Conservation (phyloP, 2,329 filamentous ascomycete genomes). For the Fusarium scirpi region DNA sequence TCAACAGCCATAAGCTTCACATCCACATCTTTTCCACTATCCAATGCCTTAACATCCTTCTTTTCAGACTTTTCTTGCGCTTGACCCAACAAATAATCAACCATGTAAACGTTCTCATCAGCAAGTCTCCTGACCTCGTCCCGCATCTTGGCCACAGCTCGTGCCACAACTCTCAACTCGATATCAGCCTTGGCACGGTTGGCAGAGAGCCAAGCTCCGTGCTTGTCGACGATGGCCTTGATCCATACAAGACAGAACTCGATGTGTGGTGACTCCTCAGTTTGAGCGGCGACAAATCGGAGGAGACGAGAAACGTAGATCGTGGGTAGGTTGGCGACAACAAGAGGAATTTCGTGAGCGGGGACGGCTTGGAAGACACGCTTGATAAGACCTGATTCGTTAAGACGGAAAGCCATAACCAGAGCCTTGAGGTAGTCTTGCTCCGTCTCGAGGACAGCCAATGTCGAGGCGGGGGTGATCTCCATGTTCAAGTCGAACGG, state of each 20-base stretch:
- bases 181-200: slow-evolving; percentile 83
- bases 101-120: slow-evolving; percentile 89
- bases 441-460: slow-evolving; percentile 74
- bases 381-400: slow-evolving; percentile 83
- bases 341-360: slow-evolving; percentile 76
- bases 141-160: slow-evolving; percentile 83
- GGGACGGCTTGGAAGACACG: slow-evolving; percentile 89
- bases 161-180: slow-evolving; percentile 84
- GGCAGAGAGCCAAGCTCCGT: slow-evolving; percentile 87
- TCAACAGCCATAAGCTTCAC: slow-evolving; percentile 51
- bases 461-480: slow-evolving; percentile 87
- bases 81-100: slow-evolving; percentile 81
- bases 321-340: slow-evolving; percentile 81
- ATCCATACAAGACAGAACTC: slow-evolving; percentile 97
- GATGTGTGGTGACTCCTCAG: slow-evolving; percentile 90
- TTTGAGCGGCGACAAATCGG: slow-evolving; percentile 87
- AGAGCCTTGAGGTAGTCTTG: slow-evolving; percentile 90
- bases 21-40: slow-evolving; percentile 40
- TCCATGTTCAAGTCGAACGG: slow-evolving; percentile 96
- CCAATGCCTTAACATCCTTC: slow-evolving; percentile 40
- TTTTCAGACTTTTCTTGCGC: slow-evolving; percentile 50
- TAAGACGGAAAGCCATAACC: slow-evolving; percentile 97
- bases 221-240: slow-evolving; percentile 81
- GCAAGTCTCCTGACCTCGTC: slow-evolving; percentile 85
- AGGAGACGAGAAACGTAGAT: slow-evolving; percentile 89